phyloP scores from a whole-genome alignment of 2,329 filamentous ascomycete genomes.

The Trichophyton schoenleinii region DNA sequence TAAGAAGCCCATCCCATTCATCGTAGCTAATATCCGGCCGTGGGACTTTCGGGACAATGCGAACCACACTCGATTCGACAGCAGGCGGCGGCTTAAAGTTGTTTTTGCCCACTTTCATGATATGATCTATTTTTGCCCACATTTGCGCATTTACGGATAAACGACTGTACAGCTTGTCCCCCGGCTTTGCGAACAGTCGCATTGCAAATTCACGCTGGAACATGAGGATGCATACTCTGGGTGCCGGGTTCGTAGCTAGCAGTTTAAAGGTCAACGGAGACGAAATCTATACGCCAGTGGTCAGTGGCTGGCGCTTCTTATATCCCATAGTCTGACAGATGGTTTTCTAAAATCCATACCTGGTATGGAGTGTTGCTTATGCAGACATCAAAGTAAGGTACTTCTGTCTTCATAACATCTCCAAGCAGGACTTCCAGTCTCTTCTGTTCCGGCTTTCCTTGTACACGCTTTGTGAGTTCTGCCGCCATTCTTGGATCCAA shows the following conservation, averaged over 20 bases:
- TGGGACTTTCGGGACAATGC: slow-evolving; percentile 76
- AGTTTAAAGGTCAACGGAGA: slow-evolving; percentile 86
- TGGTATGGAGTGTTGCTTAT: slow-evolving; percentile 67
- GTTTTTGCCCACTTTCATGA: slow-evolving; percentile 90
- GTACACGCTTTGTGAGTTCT: slow-evolving; percentile 84
- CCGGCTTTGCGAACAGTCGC: slow-evolving; percentile 73
- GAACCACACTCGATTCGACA: slow-evolving; percentile 82
- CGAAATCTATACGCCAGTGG: slow-evolving; percentile 50
- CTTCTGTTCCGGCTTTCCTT: slow-evolving; percentile 73
- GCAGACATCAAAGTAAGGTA: slow-evolving; percentile 70
- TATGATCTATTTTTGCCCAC: slow-evolving; percentile 58
- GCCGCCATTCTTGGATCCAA: slow-evolving; percentile 94
- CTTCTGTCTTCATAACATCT: slow-evolving; percentile 80
- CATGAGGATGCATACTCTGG: slow-evolving; percentile 80
- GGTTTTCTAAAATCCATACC: slow-evolving; percentile 26
- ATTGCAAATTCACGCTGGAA: slow-evolving; percentile 93
- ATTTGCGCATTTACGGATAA: slow-evolving; percentile 89
- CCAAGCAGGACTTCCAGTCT: slow-evolving; percentile 79
- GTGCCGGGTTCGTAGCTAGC: slow-evolving; percentile 66
- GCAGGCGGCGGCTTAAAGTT: slow-evolving; percentile 93
- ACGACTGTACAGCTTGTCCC: slow-evolving; percentile 81
- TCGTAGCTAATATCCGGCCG: slow-evolving; percentile 82
- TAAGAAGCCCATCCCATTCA: slow-evolving; percentile 83
- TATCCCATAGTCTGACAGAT: not conserved
- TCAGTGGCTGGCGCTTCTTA: not conserved